Evolutionary conservation across 202 grass and related monocot genomes (phyloP).

Genomic region (Setaria italica): DNA sequence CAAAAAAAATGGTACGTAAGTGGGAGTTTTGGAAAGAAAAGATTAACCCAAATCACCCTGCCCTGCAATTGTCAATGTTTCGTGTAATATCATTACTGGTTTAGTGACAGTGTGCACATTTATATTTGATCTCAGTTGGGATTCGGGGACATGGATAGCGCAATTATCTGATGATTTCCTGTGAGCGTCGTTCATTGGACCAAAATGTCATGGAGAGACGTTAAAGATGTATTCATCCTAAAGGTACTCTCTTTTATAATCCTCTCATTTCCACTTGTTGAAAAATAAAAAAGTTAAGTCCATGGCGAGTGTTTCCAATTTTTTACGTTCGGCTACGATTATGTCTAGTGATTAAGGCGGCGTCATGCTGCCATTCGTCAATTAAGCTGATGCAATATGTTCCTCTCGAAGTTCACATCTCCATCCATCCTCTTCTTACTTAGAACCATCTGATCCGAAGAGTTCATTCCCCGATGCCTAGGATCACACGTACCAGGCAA

Average conservation of each 20-base stretch:
- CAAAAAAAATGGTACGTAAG: neutral
- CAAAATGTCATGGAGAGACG: neutral
- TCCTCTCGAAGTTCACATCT: slow-evolving; percentile 32
- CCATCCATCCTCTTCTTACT: neutral
- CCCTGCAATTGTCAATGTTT: neutral
- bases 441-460: slow-evolving; percentile 2
- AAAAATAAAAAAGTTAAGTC: neutral
- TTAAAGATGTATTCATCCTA: slow-evolving; percentile 7
- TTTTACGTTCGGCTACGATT: neutral
- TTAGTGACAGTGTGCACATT: neutral
- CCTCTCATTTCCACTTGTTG: slow-evolving; percentile 2
- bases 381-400: slow-evolving; percentile 18
- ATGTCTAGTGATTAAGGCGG: neutral
- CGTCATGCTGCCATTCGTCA: neutral
- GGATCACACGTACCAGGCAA: slow-evolving; percentile 4
- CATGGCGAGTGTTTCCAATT: neutral
- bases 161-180: slow-evolving; percentile 26
- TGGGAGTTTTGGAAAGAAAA: neutral
- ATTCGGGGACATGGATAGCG: neutral
- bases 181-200: neutral
- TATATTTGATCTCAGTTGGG: slow-evolving; percentile 3
- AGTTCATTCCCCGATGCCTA: slow-evolving; percentile 15
- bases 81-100: neutral
- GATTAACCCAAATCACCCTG: neutral
- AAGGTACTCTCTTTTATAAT: slow-evolving; percentile 43